A percentile compares a stretch with the other conserved stretches of the same genome.
phyloP scores from a whole-genome alignment of 2,329 filamentous ascomycete genomes.

The Corinectria fuckeliana region DNA sequence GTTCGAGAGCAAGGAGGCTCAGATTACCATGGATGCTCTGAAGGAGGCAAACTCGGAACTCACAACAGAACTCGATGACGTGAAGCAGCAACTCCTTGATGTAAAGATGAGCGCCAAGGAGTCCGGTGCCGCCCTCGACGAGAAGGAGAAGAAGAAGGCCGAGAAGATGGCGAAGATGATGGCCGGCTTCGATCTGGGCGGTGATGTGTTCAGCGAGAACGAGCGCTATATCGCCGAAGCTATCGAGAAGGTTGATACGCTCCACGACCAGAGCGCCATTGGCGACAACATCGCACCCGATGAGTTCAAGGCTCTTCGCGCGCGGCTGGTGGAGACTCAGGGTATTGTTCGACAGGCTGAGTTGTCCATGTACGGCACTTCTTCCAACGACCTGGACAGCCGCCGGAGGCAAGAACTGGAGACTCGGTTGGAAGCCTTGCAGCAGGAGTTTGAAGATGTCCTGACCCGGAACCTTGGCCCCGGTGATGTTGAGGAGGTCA shows the following conservation, averaged over 20 bases:
- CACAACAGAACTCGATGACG: conserved; percentile 87
- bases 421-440: conserved; percentile 73
- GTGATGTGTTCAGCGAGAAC: conserved; percentile 92
- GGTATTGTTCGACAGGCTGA: conserved; percentile 93
- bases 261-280: conserved; percentile 76
- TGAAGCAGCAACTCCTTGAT: conserved; percentile 95
- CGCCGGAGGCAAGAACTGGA: conserved; percentile 80
- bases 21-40: conserved; percentile 96
- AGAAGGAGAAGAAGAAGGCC: conserved; percentile 98
- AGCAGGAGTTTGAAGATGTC: conserved; percentile 84
- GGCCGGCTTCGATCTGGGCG: conserved; percentile 94
- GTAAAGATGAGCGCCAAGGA: conserved; percentile 97
- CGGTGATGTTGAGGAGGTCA: conserved; percentile 83
- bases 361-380: conserved; percentile 76
- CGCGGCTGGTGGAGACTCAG: conserved; percentile 85
- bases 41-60: conserved; percentile 96
- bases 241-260: conserved; percentile 80
- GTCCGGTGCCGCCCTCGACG: conserved; percentile 85
- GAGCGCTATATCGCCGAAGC: conserved; percentile 84
- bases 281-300: conserved; percentile 84
- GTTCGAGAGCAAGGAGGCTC: conserved; percentile 95
- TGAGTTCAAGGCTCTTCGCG: conserved; percentile 77
- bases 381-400: conserved; percentile 68
- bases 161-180: conserved; percentile 99
- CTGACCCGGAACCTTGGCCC: conserved; percentile 80